Percentiles rank a stretch among this genome's conserved stretches.
Evolutionary conservation across 2,329 filamentous ascomycete genomes (phyloP).

Genomic region (Aspergillaceae sp.): DNA sequence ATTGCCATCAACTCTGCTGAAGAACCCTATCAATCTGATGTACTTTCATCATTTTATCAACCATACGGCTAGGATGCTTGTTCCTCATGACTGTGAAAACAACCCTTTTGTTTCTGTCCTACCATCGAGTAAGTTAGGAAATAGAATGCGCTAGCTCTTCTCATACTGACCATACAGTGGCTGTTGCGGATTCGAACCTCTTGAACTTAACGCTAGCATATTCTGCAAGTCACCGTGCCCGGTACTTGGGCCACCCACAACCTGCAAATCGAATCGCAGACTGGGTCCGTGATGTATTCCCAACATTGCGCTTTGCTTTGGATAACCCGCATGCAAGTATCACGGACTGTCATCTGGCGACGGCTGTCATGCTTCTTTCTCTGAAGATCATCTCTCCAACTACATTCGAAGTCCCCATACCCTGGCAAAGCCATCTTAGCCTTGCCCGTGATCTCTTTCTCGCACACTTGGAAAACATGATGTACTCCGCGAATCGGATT

Average conservation of each 20-base stretch:
- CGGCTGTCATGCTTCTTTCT: conserved; percentile 76
- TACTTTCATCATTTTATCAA: conserved; percentile 69
- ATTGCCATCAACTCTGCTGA: conserved; percentile 49
- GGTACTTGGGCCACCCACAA: conserved; percentile 63
- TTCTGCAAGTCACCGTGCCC: conserved; percentile 73
- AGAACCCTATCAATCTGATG: conserved; percentile 73
- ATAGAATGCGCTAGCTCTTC: conserved; percentile 12
- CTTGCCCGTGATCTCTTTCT: conserved; percentile 68
- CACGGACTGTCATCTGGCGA: conserved; percentile 65
- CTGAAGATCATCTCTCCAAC: conserved; percentile 76
- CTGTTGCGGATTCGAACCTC: conserved; percentile 47
- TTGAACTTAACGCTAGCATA: conserved; percentile 71
- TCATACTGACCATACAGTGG: conserved; percentile 43
- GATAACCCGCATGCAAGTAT: conserved; percentile 54
- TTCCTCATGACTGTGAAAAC: conserved; percentile 53
- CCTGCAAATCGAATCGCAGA: conserved; percentile 68
- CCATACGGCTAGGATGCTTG: conserved; percentile 62
- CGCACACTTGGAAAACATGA: conserved; percentile 52
- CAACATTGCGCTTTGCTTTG: conserved; percentile 59
- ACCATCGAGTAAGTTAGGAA: conserved; percentile 46
- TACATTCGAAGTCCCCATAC: conserved; percentile 69
- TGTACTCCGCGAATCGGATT: conserved; percentile 47
- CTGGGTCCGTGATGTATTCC: conserved; percentile 65
- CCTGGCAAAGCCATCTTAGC: conserved; percentile 71
- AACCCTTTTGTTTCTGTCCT: conserved; percentile 54